phyloP scores from a whole-genome alignment of 2,329 filamentous ascomycete genomes.

The Cladobotryum mycophilum region DNA sequence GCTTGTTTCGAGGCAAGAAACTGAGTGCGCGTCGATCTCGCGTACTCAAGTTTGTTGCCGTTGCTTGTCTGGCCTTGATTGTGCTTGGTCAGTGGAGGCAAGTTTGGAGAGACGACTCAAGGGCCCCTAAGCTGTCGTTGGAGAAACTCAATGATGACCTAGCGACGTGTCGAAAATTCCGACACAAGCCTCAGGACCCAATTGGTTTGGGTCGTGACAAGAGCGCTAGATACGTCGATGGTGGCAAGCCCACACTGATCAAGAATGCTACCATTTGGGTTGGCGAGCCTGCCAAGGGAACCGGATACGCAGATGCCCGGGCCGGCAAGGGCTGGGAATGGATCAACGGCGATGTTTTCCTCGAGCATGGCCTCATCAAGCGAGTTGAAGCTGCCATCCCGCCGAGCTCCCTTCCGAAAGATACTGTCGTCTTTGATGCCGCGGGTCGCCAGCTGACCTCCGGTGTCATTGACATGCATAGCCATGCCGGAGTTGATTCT shows the following conservation, averaged over 20 bases:
- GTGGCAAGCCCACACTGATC: constrained; percentile 55
- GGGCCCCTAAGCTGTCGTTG: constrained; percentile 38
- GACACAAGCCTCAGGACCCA: constrained; percentile 48
- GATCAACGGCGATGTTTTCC: constrained; percentile 52
- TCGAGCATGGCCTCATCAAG: constrained; percentile 56
- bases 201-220: constrained; percentile 48
- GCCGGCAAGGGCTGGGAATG: constrained; percentile 55
- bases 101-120: constrained; percentile 23
- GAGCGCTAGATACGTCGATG: constrained; percentile 56
- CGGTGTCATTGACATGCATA: constrained; percentile 68
- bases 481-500: constrained; percentile 54
- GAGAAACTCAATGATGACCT: constrained; percentile 49
- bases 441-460: constrained; percentile 55
- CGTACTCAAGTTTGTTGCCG: constrained; percentile 34
- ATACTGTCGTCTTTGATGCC: constrained; percentile 50
- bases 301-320: constrained; percentile 45
- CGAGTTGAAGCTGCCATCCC: constrained; percentile 42
- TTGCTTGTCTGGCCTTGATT: constrained; percentile 46
- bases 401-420: constrained; percentile 35
- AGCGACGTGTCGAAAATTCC: constrained; percentile 49
- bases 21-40: constrained; percentile 36
- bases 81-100: constrained; percentile 45
- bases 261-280: constrained; percentile 62
- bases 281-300: constrained; percentile 51
- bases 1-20: constrained; percentile 18